Evolutionary conservation across 306 rosid species (phyloP).

Genomic region (Begonia masoniana): DNA sequence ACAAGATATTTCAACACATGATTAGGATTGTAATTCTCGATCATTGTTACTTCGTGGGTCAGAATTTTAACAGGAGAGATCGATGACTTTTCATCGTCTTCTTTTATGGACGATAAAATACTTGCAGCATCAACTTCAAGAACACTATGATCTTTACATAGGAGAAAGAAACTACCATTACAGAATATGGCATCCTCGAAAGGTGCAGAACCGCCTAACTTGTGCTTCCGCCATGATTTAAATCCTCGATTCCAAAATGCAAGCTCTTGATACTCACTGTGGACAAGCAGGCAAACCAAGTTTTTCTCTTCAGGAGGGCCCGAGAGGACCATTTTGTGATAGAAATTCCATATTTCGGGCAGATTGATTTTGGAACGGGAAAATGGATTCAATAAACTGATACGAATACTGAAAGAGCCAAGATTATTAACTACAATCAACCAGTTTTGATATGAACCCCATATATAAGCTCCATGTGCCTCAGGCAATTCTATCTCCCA

Average conservation of each 20-base stretch:
- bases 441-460: conserved; percentile 70
- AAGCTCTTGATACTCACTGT: conserved; percentile 28
- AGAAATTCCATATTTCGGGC: conserved; percentile 45
- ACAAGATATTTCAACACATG: conserved; percentile 37
- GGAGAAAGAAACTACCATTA: conserved; percentile 40
- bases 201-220: conserved; percentile 27
- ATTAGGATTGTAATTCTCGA: conserved; percentile 13
- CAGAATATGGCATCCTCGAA: conserved; percentile 52
- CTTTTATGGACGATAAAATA: conserved; percentile 9
- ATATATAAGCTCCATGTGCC: conserved; percentile 30
- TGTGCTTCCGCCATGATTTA: conserved; percentile 27
- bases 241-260: conserved; percentile 33
- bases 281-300: conserved; percentile 38
- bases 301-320: conserved; percentile 24
- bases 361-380: conserved; percentile 23
- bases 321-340: conserved; percentile 48
- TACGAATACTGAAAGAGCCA: conserved; percentile 22
- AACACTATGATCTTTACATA: conserved; percentile 24
- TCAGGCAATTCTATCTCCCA: conserved; percentile 40
- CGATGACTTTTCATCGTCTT: conserved; percentile 7
- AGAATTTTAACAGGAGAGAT: conserved; percentile 15
- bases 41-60: conserved; percentile 23
- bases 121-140: conserved; percentile 22
- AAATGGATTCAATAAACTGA: conserved; percentile 43
- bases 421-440: conserved; percentile 29